Evolutionary conservation across 805 yeast genomes (phyloP).

Genomic region (Debaryomyces maramus): DNA sequence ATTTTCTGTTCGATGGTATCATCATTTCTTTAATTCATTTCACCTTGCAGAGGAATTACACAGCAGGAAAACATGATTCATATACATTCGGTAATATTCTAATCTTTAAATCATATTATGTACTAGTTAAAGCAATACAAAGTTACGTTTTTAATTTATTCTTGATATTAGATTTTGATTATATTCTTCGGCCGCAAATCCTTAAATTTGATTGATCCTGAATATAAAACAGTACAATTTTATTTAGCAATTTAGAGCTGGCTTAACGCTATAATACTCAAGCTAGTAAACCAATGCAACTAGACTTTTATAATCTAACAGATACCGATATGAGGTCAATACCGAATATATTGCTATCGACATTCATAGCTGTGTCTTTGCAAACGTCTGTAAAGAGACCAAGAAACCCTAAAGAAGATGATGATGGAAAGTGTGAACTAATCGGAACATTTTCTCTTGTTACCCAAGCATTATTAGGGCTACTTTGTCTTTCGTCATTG

Average conservation of each 20-base stretch:
- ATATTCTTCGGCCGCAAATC: no score
- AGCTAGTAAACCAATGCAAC: conserved; percentile 2
- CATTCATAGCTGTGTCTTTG: background rate
- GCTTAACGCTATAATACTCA: no score
- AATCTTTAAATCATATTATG: background rate
- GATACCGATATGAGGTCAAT: background rate
- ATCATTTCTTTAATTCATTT: background rate
- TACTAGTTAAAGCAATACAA: background rate
- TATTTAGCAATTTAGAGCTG: no score
- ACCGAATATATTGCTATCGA: conserved; percentile 4
- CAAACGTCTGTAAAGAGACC: conserved; percentile 1
- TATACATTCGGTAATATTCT: background rate
- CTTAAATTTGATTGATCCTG: no score
- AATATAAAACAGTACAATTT: no score
- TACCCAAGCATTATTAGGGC: conserved; percentile 75
- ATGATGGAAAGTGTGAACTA: conserved; percentile 41
- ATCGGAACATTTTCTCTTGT: conserved; percentile 85
- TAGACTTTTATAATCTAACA: background rate
- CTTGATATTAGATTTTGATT: no score
- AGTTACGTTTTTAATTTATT: no score
- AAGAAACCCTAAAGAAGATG: conserved; percentile 7
- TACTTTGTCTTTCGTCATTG: conserved; percentile 70
- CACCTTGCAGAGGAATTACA: background rate
- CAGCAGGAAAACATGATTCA: background rate
- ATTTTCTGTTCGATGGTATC: no score